Conservation (phyloP, 2,329 filamentous ascomycete species). For the Apiospora koreana region DNA sequence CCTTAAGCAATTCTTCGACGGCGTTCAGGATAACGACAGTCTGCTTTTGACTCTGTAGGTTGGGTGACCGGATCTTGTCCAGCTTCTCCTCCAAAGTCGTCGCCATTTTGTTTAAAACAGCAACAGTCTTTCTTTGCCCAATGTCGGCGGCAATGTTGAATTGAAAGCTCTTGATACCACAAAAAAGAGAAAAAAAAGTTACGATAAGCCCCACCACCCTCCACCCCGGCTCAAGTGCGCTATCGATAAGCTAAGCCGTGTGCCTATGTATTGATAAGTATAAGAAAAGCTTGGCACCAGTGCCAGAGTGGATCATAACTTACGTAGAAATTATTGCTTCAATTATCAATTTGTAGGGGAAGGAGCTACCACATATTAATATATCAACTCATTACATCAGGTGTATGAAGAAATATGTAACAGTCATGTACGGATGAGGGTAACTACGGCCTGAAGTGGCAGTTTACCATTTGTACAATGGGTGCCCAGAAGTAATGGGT, state of each 20-base stretch:
- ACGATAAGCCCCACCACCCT: constrained; percentile 10
- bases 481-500: neutral
- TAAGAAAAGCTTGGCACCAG: neutral
- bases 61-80: constrained; percentile 95
- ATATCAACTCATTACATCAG: no score
- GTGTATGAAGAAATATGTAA: no score
- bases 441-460: neutral
- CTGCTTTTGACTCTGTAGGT: constrained; percentile 91
- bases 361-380: no score
- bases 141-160: constrained; percentile 5
- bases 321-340: no score
- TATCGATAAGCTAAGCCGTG: constrained; percentile 1
- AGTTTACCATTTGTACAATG: no score
- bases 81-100: constrained; percentile 80
- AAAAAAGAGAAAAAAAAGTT: constrained; percentile 11
- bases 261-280: neutral
- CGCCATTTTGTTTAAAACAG: constrained; percentile 42
- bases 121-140: constrained; percentile 9
- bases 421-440: neutral
- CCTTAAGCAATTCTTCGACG: constrained; percentile 88
- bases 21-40: constrained; percentile 85
- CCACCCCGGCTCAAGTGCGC: constrained; percentile 2
- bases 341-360: no score
- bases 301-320: neutral
- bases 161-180: constrained; percentile 4